phyloP scores from a whole-genome alignment of 495 filamentous ascomycete species.

The Aspergillus mulundensis region DNA sequence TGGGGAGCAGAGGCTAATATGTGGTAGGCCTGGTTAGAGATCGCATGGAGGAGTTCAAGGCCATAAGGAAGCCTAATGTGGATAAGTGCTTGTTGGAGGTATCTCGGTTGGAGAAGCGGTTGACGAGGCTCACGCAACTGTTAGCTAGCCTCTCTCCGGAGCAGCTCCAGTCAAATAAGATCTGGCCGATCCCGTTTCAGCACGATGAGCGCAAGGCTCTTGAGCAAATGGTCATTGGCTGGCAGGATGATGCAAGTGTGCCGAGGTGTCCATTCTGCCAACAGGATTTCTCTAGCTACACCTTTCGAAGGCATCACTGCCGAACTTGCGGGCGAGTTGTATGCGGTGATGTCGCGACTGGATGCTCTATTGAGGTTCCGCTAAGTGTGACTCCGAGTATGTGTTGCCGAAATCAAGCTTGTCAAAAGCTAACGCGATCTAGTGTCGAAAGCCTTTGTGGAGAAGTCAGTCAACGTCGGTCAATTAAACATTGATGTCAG shows the following conservation, averaged over 20 bases:
- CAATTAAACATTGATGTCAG: slow-evolving; percentile 73
- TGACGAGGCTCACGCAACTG: slow-evolving; percentile 85
- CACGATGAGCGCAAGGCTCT: slow-evolving; percentile 67
- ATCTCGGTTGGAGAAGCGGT: slow-evolving; percentile 80
- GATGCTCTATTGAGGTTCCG: slow-evolving; percentile 78
- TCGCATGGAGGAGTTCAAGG: slow-evolving; percentile 64
- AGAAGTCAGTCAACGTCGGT: slow-evolving; percentile 51
- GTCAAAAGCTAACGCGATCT: slow-evolving; percentile 20
- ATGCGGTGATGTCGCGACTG: slow-evolving; percentile 78
- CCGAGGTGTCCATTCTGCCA: slow-evolving; percentile 85
- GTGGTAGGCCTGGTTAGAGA: slow-evolving; percentile 54
- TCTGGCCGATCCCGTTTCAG: slow-evolving; percentile 57
- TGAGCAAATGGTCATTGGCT: slow-evolving; percentile 88
- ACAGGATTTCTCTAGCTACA: slow-evolving; percentile 87
- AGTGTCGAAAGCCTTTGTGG: slow-evolving; percentile 49
- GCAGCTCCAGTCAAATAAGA: slow-evolving; percentile 45
- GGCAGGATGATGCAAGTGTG: slow-evolving; percentile 88
- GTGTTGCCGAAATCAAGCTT: slow-evolving; percentile 23
- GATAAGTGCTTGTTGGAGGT: slow-evolving; percentile 83
- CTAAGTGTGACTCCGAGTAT: slow-evolving; percentile 70
- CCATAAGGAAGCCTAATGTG: slow-evolving; percentile 67
- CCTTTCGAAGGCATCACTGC: slow-evolving; percentile 90
- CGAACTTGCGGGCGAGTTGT: slow-evolving; percentile 89
- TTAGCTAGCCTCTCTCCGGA: slow-evolving; percentile 67
- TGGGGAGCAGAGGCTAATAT: slow-evolving; percentile 14